These are phyloP conservation scores for Phialophora verrucosa DNA, from an alignment of 2,329 filamentous ascomycete species.

Conservation along the genomic window DNA sequence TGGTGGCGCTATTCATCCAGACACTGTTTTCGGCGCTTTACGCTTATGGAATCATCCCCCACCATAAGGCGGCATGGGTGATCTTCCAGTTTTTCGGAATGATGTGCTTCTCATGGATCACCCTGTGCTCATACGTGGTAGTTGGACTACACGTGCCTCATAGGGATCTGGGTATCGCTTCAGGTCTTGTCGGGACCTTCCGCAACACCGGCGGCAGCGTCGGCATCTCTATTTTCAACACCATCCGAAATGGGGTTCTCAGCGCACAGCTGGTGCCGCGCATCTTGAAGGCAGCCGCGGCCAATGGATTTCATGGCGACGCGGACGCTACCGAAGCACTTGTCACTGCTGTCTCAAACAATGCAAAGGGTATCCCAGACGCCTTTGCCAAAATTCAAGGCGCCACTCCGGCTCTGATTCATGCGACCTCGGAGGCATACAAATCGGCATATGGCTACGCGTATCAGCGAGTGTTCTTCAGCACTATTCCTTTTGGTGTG, in stretches of 20 bases:
- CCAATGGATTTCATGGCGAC: constrained; percentile 47
- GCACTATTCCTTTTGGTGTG: constrained; percentile 34
- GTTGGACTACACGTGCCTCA: constrained; percentile 25
- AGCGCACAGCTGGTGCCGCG: constrained; percentile 2
- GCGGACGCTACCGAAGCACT: constrained; percentile 44
- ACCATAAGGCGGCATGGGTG: constrained; percentile 34
- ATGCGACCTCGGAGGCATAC: constrained; percentile 45
- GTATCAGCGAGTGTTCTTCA: constrained; percentile 51
- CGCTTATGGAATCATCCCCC: constrained; percentile 19
- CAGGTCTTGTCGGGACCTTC: constrained; percentile 28
- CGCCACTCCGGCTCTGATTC: constrained; percentile 45
- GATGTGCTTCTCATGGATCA: constrained; percentile 23
- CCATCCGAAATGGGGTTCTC: constrained; percentile 35
- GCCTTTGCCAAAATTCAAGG: constrained; percentile 42
- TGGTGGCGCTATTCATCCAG: constrained; percentile 36
- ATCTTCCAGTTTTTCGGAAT: constrained; percentile 38
- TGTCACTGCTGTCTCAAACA: constrained; percentile 44
- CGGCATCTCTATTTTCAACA: constrained; percentile 39
- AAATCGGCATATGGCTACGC: constrained; percentile 51
- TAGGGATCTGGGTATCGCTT: constrained; percentile 22
- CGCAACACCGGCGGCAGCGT: constrained; percentile 35
- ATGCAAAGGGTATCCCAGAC: constrained; percentile 39
- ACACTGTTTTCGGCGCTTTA: constrained; percentile 38
- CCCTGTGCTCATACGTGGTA: constrained; percentile 22
- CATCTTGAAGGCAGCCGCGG: constrained; percentile 42